Percentiles rank a stretch among this genome's conserved stretches.
These are phyloP conservation scores for Xylaria sp. DNA, from an alignment of 2,329 filamentous ascomycete species.

Conservation along the genomic window DNA sequence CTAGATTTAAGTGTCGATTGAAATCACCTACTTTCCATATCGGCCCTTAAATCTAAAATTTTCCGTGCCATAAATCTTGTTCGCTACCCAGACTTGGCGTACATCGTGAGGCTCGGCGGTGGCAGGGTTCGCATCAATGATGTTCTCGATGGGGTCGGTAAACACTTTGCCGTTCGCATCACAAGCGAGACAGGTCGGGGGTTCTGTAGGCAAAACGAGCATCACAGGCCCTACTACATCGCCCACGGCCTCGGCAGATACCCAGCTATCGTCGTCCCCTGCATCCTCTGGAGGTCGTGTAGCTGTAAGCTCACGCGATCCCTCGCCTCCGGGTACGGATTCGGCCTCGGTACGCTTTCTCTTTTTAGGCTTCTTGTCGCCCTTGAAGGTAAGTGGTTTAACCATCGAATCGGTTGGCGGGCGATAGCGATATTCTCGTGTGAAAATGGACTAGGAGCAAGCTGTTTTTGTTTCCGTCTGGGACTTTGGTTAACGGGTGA, in stretches of 20 bases:
- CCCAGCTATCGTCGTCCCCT: slow-evolving; percentile 86
- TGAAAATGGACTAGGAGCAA: not conserved
- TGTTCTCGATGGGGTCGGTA: slow-evolving; percentile 83
- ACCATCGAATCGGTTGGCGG: slow-evolving; percentile 68
- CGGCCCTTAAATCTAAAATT: slow-evolving; percentile 88
- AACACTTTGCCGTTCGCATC: slow-evolving; percentile 91
- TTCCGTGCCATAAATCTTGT: slow-evolving; percentile 83
- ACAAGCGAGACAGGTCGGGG: slow-evolving; percentile 80
- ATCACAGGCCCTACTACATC: slow-evolving; percentile 87
- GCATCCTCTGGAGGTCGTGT: slow-evolving; percentile 49
- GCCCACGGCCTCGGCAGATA: slow-evolving; percentile 77
- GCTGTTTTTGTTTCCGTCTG: not conserved
- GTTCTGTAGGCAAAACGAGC: slow-evolving; percentile 81
- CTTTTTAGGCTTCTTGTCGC: slow-evolving; percentile 95
- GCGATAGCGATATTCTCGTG: not conserved
- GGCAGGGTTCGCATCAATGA: slow-evolving; percentile 82
- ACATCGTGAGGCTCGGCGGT: slow-evolving; percentile 97
- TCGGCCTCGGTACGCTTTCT: slow-evolving; percentile 74
- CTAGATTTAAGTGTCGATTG: not conserved
- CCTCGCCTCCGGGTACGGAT: slow-evolving; percentile 41
- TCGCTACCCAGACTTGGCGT: slow-evolving; percentile 94
- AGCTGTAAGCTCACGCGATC: slow-evolving; percentile 52
- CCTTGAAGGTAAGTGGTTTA: slow-evolving; percentile 93
- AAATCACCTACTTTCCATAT: slow-evolving; percentile 76
- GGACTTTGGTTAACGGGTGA: not conserved